Base-by-base conservation (phyloP, 345 rosid species). In the Eucalyptus grandis region DNA sequence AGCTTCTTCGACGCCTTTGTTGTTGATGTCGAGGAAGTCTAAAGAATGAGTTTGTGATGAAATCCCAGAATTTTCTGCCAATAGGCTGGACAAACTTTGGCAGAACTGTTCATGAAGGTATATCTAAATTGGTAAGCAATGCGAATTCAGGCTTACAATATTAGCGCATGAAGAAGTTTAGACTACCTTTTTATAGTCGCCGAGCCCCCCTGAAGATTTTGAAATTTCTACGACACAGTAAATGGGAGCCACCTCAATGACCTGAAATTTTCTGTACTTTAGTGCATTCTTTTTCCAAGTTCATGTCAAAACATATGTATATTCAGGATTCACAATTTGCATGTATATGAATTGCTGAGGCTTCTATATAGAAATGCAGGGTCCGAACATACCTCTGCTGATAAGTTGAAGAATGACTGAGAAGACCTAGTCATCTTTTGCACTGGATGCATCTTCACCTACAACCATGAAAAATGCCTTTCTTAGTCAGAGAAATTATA, bases 201-300 rank as follows among this genome's bases (percentile, higher is more conserved):
- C 90, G 77, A 94, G 88, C 90, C 97, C 95, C 89, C 97, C 98
- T 83, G 94, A 95, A 50, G 98, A 93, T 93, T 96, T 96, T 85
- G 99, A 94, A 93, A 97, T 93, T 93, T 98, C 98, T 56, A 98
- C 91, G 21, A 96, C 97, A 88, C 99, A 98, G 90, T 95, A 95
- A 34, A 94, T 94, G 27, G 99, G 99, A 90, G 99, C 93, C 88
- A 96, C 98, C 89, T 93, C 96, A 7, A 95, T 95, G 89, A 96
- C 99, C 97, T 95, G 92, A 69, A 81, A 90, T 83, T 86, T 83
- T 86, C 47, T 69, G 67, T 88, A 6, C 88, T 34, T 50, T 43
- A 87, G 83, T 37, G 47, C 83, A 77, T 77, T 77, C 83, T 21
- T 77, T 37, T 21, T 40, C 47, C 27, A 72, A 77, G 27, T 77